A percentile compares a stretch with the other conserved stretches of the same genome.
Conservation (phyloP, 805 yeast genomes). For the Ogataea pilisensis region DNA sequence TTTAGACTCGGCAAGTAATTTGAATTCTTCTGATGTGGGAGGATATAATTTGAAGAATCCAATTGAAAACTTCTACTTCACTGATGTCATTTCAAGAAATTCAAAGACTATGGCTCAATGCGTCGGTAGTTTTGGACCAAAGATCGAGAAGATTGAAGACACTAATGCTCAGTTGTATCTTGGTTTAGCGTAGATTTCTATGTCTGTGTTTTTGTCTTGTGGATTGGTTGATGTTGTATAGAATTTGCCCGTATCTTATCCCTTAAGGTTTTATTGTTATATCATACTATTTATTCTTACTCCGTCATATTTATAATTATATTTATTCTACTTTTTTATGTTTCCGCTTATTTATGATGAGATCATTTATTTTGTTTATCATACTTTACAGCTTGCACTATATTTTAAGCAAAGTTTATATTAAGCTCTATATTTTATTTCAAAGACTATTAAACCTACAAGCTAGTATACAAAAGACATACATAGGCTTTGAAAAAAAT, state of each 20-base stretch:
- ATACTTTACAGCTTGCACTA: too few relatives aligned
- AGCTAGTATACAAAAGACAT: too few relatives aligned
- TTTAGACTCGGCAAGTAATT: conserved; percentile 35
- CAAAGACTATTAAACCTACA: too few relatives aligned
- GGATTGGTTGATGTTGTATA: too few relatives aligned
- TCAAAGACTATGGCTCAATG: conserved; percentile 91
- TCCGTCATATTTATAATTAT: background rate
- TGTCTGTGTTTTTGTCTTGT: too few relatives aligned
- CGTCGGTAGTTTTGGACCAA: conserved; percentile 66
- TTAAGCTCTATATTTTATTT: too few relatives aligned
- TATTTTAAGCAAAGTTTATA: too few relatives aligned
- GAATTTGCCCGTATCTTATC: too few relatives aligned
- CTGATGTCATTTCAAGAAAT: conserved; percentile 81
- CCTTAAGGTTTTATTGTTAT: too few relatives aligned
- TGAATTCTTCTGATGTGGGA: conserved; percentile 31
- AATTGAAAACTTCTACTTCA: conserved; percentile 79
- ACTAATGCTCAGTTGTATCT: conserved; percentile 34
- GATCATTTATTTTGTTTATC: conserved; percentile 7
- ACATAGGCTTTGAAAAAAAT: too few relatives aligned
- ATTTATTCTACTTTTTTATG: background rate
- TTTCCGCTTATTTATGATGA: background rate
- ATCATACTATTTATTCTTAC: too few relatives aligned
- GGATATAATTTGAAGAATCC: conserved; percentile 57
- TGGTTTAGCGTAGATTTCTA: conserved; percentile 26
- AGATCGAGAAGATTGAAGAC: conserved; percentile 56